These are phyloP conservation scores for Noccaea caerulescens DNA, from an alignment of 345 rosid genomes.

Conservation along the genomic window DNA sequence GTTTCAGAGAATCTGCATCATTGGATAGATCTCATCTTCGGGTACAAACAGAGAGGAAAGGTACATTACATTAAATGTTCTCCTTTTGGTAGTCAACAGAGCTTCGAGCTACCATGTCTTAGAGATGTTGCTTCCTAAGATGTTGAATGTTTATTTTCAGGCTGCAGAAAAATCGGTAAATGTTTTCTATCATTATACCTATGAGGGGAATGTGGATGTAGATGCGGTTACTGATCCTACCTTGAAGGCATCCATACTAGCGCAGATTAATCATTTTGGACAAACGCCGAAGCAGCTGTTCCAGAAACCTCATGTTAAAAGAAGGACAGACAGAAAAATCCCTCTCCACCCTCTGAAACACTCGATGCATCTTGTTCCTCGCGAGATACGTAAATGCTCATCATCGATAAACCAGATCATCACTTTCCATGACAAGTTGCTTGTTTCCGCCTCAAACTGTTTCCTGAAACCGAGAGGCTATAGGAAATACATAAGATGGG, in stretches of 20 bases:
- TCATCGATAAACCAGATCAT: slow-evolving; percentile 76
- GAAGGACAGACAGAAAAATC: slow-evolving; percentile 67
- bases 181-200: slow-evolving; percentile 97
- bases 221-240: slow-evolving; percentile 91
- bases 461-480: slow-evolving; percentile 83
- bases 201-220: slow-evolving; percentile 93
- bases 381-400: slow-evolving; percentile 68
- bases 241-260: slow-evolving; percentile 94
- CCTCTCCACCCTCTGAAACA: slow-evolving; percentile 81
- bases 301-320: slow-evolving; percentile 80
- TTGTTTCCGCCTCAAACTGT: slow-evolving; percentile 62
- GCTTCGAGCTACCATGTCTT: not conserved
- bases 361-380: slow-evolving; percentile 72
- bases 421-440: slow-evolving; percentile 69
- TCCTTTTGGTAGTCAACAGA: slow-evolving; percentile 3
- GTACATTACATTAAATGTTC: slow-evolving; percentile 47
- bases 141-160: slow-evolving; percentile 47
- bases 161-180: slow-evolving; percentile 93
- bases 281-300: slow-evolving; percentile 97
- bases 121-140: not conserved
- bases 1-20: slow-evolving; percentile 93
- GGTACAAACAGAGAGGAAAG: slow-evolving; percentile 95
- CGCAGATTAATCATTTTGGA: slow-evolving; percentile 97
- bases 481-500: slow-evolving; percentile 82
- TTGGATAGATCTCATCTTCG: slow-evolving; percentile 97